Evolutionary conservation across 2,329 filamentous ascomycete species (phyloP).

Genomic region (Colletotrichum aenigma): DNA sequence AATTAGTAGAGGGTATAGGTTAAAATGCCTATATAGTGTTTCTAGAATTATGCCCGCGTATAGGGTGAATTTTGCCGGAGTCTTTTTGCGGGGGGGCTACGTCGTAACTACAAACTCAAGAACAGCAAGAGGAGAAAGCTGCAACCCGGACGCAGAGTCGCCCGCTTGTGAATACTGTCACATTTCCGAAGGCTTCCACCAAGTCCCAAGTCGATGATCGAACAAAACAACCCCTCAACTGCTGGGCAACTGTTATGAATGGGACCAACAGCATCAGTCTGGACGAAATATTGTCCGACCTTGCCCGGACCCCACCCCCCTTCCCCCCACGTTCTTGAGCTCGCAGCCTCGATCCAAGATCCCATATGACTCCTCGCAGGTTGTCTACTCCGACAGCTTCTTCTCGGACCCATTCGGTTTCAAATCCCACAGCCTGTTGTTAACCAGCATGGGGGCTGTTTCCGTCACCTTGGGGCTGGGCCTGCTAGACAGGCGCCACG

Average conservation of each 20-base stretch:
- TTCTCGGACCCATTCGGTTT: not conserved
- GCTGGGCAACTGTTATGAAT: not conserved
- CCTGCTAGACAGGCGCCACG: not conserved
- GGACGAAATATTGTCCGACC: not conserved
- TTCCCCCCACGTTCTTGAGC: not conserved
- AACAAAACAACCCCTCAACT: not conserved
- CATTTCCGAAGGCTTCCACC: not conserved
- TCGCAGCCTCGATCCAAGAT: not conserved
- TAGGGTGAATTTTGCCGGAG: too few relatives aligned
- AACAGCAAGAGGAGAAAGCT: not conserved
- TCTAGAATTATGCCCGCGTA: too few relatives aligned
- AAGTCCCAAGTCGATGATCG: not conserved
- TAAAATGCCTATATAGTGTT: too few relatives aligned
- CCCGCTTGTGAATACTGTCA: not conserved
- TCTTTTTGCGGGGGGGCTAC: too few relatives aligned
- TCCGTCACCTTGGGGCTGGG: not conserved
- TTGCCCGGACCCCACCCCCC: not conserved
- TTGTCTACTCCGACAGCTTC: not conserved
- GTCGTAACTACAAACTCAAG: too few relatives aligned
- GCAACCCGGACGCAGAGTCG: not conserved
- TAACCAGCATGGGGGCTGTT: not conserved
- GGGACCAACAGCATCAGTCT: not conserved
- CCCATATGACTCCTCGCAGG: not conserved
- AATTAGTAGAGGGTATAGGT: too few relatives aligned
- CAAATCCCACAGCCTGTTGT: not conserved